phyloP scores from a whole-genome alignment of 805 yeast genomes.

The Cyberlindnera nakhonratchasimensis region DNA sequence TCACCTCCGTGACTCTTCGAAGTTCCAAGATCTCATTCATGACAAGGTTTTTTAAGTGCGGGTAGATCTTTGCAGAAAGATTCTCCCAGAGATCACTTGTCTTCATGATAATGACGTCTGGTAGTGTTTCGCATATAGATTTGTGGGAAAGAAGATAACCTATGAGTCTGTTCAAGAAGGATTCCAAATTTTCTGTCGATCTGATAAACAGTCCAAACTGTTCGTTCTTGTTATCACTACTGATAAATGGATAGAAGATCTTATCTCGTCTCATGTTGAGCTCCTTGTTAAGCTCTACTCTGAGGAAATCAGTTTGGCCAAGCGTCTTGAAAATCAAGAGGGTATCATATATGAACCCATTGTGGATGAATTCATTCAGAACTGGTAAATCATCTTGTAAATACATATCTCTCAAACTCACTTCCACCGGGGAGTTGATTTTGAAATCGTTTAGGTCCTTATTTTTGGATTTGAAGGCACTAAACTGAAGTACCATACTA shows the following conservation, averaged over 20 bases:
- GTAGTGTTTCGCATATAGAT: slow-evolving; percentile 58
- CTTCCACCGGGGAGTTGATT: slow-evolving; percentile 83
- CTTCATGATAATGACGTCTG: slow-evolving; percentile 50
- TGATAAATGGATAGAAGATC: slow-evolving; percentile 60
- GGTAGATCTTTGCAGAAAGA: slow-evolving; percentile 53
- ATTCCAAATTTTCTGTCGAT: slow-evolving; percentile 42
- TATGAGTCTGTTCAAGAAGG: slow-evolving; percentile 56
- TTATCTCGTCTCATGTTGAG: slow-evolving; percentile 67
- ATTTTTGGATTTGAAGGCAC: slow-evolving; percentile 40
- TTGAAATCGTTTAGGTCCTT: slow-evolving; percentile 51
- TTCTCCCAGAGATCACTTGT: slow-evolving; percentile 76
- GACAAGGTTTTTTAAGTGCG: slow-evolving; percentile 49
- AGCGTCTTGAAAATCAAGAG: slow-evolving; percentile 76
- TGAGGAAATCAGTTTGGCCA: slow-evolving; percentile 58
- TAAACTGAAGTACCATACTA: slow-evolving; percentile 60
- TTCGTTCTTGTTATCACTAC: slow-evolving; percentile 38
- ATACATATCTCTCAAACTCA: slow-evolving; percentile 61
- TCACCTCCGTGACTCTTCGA: slow-evolving; percentile 43
- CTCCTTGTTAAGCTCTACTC: slow-evolving; percentile 64
- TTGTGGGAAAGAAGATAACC: slow-evolving; percentile 81
- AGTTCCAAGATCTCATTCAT: slow-evolving; percentile 39
- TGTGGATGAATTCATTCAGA: slow-evolving; percentile 41
- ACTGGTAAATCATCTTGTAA: slow-evolving; percentile 37
- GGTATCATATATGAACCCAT: slow-evolving; percentile 79
- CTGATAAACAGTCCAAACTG: slow-evolving; percentile 28